Conservation (phyloP, 768 basidiomycete species). For the Thelephora ganbajun region DNA sequence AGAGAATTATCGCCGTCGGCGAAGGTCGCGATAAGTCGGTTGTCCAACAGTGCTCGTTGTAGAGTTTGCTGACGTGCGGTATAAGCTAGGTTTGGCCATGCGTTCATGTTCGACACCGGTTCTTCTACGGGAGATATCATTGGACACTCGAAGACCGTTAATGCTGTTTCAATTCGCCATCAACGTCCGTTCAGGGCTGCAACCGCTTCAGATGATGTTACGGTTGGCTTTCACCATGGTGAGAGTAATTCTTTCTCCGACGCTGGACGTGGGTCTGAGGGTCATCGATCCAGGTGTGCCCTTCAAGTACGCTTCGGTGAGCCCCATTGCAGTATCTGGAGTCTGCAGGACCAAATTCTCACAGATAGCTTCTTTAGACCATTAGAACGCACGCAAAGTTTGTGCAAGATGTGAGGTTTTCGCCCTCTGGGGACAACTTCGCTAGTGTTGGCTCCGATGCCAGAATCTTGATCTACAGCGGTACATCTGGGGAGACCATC, state of each 20-base stretch:
- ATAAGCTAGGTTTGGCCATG: slow-evolving; percentile 57
- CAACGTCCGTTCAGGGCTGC: slow-evolving; percentile 87
- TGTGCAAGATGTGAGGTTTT: slow-evolving; percentile 80
- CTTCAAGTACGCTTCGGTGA: slow-evolving; percentile 50
- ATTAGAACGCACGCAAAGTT: slow-evolving; percentile 86
- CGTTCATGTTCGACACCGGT: slow-evolving; percentile 75
- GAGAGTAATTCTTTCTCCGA: slow-evolving; percentile 4
- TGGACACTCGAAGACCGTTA: slow-evolving; percentile 85
- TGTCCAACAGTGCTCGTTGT: not conserved
- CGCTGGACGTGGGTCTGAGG: not conserved
- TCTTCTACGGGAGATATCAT: slow-evolving; percentile 78
- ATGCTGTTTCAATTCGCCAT: slow-evolving; percentile 76
- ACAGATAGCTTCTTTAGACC: slow-evolving; percentile 27
- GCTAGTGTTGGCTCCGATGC: slow-evolving; percentile 82
- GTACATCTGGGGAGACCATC: slow-evolving; percentile 70
- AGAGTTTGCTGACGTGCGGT: not conserved
- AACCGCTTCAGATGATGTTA: slow-evolving; percentile 75
- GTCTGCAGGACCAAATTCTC: too few species aligned
- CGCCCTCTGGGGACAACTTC: slow-evolving; percentile 71
- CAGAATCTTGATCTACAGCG: slow-evolving; percentile 83
- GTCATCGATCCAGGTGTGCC: slow-evolving; percentile 41
- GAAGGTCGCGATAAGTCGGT: slow-evolving; percentile 78
- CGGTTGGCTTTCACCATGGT: slow-evolving; percentile 77
- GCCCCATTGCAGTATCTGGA: too few species aligned
- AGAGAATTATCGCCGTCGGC: slow-evolving; percentile 89